These are phyloP conservation scores for Coemansia sp. DNA, from an alignment of 192 early-diverging fungal species.

Conservation along the genomic window DNA sequence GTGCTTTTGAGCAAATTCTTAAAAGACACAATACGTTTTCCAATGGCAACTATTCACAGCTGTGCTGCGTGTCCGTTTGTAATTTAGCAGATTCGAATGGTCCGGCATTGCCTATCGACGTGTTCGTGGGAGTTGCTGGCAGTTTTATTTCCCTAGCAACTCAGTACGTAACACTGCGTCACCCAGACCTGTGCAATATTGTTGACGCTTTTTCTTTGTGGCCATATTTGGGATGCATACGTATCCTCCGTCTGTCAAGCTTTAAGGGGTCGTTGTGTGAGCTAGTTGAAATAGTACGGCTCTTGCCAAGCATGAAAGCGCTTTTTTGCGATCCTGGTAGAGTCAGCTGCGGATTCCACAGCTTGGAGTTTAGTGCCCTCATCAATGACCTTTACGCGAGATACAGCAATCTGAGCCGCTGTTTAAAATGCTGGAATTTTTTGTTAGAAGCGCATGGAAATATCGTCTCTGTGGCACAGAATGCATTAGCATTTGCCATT, in stretches of 20 bases:
- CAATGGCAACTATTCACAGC: conserved; percentile 7
- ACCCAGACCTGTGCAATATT: not conserved
- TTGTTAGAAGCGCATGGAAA: not conserved
- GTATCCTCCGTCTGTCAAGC: not conserved
- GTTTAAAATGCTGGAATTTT: not conserved
- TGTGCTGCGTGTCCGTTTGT: not conserved
- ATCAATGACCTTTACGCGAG: not conserved
- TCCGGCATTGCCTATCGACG: not conserved
- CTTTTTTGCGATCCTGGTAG: not conserved
- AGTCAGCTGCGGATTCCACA: not conserved
- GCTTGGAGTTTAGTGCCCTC: not conserved
- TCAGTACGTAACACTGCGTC: not conserved
- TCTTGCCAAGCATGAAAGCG: not conserved
- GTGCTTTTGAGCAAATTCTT: not conserved
- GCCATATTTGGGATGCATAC: not conserved
- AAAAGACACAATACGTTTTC: not conserved
- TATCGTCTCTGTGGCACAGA: not conserved
- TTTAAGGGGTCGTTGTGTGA: not conserved
- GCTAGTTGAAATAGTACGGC: not conserved
- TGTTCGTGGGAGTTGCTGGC: not conserved
- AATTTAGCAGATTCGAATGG: not conserved
- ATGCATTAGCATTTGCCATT: not conserved
- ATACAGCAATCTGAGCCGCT: not conserved
- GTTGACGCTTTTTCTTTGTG: not conserved
- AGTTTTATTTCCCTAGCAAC: not conserved